Evolutionary conservation across 2,329 filamentous ascomycete species (phyloP).

Genomic region (Fusarium sp.): DNA sequence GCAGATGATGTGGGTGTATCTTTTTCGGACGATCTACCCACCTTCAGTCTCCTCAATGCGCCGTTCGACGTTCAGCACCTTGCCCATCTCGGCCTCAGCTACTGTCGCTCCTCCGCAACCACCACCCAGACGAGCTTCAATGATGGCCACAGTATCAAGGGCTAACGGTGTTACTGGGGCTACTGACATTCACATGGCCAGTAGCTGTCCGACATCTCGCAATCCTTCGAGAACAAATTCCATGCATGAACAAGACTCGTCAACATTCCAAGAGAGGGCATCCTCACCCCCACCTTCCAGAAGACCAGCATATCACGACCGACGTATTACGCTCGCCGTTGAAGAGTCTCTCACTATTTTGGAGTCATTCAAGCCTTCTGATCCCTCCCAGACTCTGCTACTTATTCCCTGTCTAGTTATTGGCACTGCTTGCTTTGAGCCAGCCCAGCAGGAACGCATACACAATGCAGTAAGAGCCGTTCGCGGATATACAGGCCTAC

Average conservation of each 20-base stretch:
- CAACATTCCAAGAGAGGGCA: conserved; percentile 34
- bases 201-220: conserved; percentile 47
- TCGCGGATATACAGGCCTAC: conserved; percentile 67
- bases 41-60: conserved; percentile 50
- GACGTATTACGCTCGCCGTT: conserved; percentile 62
- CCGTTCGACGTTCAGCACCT: conserved; percentile 45
- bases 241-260: conserved; percentile 50
- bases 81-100: conserved; percentile 33
- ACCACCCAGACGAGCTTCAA: conserved; percentile 47
- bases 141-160: conserved; percentile 45
- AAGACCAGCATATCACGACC: conserved; percentile 59
- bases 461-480: conserved; percentile 60
- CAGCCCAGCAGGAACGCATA: conserved; percentile 62
- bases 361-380: conserved; percentile 64
- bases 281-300: conserved; percentile 58
- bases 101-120: conserved; percentile 26
- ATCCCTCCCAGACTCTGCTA: conserved; percentile 67
- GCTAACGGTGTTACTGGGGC: conserved; percentile 23
- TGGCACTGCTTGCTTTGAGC: conserved; percentile 67
- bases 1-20: conserved; percentile 73
- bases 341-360: conserved; percentile 65
- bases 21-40: conserved; percentile 69
- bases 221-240: conserved; percentile 52
- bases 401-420: conserved; percentile 69
- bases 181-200: conserved; percentile 33